A percentile compares a stretch with the other conserved stretches of the same genome.
phyloP scores from a whole-genome alignment of 75 land plant genomes.

The Sequoia sempervirens region DNA sequence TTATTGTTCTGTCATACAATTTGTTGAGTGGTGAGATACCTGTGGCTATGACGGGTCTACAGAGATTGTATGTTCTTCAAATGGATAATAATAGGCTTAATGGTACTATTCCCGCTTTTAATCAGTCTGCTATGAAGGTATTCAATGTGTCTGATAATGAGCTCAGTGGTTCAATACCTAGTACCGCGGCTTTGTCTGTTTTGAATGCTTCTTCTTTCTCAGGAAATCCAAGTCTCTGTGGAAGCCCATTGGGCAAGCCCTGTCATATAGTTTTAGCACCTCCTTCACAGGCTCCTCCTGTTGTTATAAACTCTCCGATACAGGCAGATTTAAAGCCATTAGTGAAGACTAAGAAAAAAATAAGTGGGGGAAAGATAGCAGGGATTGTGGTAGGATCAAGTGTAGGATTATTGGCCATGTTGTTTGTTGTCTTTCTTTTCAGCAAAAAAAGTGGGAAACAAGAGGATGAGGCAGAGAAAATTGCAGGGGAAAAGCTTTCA shows the following conservation, averaged over 20 bases:
- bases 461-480: background rate
- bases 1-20: slow-evolving; percentile 45
- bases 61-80: slow-evolving; percentile 34
- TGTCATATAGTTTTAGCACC: slow-evolving; percentile 7
- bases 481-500: background rate
- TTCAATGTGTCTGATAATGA: slow-evolving; percentile 74
- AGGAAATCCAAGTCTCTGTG: slow-evolving; percentile 58
- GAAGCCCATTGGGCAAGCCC: slow-evolving; percentile 25
- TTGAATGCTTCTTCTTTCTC: slow-evolving; percentile 63
- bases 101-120: slow-evolving; percentile 60
- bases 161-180: slow-evolving; percentile 62
- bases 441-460: background rate
- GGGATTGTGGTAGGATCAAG: slow-evolving; percentile 7
- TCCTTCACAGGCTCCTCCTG: slow-evolving; percentile 1
- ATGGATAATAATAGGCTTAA: slow-evolving; percentile 49
- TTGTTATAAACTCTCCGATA: background rate
- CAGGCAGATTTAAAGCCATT: background rate
- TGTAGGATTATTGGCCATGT: background rate
- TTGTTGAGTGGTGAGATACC: slow-evolving; percentile 59
- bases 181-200: slow-evolving; percentile 25
- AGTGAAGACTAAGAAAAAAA: no score
- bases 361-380: slow-evolving; percentile 5
- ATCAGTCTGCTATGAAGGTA: slow-evolving; percentile 39
- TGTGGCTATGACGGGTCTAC: slow-evolving; percentile 13
- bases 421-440: background rate